Evolutionary conservation across 2,329 filamentous ascomycete genomes (phyloP).

Genomic region (Clonostachys sp.): DNA sequence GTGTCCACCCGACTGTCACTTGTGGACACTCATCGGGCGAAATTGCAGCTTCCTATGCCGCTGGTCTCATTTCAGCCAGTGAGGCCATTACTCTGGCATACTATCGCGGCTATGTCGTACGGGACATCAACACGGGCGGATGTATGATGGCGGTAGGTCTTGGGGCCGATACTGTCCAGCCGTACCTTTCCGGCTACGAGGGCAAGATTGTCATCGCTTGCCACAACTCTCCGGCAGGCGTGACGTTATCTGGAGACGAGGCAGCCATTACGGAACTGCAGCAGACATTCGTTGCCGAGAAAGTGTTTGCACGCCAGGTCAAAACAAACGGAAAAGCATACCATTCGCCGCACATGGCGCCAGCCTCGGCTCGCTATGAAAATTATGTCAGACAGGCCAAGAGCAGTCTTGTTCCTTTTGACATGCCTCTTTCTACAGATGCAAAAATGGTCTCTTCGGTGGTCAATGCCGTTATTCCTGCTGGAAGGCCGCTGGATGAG

Average conservation of each 20-base stretch:
- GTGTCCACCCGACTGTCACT: constrained; percentile 22
- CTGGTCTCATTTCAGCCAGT: constrained; percentile 23
- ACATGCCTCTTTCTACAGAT: constrained; percentile 16
- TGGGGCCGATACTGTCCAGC: constrained; percentile 14
- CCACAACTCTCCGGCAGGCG: constrained; percentile 34
- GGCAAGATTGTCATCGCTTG: constrained; percentile 30
- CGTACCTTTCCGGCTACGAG: constrained; percentile 13
- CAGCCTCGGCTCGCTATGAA: not conserved
- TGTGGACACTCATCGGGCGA: constrained; percentile 43
- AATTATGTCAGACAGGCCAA: not conserved
- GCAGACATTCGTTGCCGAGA: constrained; percentile 2
- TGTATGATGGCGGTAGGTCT: constrained; percentile 36
- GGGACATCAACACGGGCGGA: constrained; percentile 12
- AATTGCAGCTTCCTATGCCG: constrained; percentile 37
- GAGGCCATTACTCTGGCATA: constrained; percentile 35
- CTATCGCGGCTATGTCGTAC: constrained; percentile 12
- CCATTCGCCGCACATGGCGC: constrained; percentile 18
- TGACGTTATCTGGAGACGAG: constrained; percentile 34
- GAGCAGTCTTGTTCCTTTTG: not conserved
- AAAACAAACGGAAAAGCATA: constrained; percentile 9
- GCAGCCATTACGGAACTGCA: constrained; percentile 7
- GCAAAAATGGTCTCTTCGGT: constrained; percentile 32
- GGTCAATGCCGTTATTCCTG: constrained; percentile 64
- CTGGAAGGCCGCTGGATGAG: constrained; percentile 53
- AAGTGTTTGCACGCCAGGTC: constrained; percentile 7